Evolutionary conservation across 208 protist species (phyloP), one percentile per base, ranked within the genome.

Genomic region (Histomonas meleagridis): DNA sequence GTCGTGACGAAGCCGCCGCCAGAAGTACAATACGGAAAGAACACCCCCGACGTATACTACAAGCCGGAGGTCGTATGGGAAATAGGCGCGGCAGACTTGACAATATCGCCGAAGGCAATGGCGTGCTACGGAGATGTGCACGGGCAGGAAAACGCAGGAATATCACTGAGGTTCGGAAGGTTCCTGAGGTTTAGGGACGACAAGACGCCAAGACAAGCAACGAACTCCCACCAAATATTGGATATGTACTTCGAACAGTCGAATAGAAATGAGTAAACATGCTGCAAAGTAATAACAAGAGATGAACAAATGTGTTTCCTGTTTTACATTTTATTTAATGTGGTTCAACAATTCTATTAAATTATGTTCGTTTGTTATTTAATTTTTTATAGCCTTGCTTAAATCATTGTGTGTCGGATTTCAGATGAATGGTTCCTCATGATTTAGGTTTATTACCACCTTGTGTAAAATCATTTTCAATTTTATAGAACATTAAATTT

Each of bases 141-240:
- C 90, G 92, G 95, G 7, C 92, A 96, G 69, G 93, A 92, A 1
- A 90, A 62, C 35, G 96, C 96, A 90, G 99, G 99, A 76, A 97
- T 99, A 48, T 97, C 97, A 51, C 95, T 99, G 26, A 96, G 99
- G 57, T 99, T 99, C 94, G 98, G 98, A 18, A 96, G 98, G 10
- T 99, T 99, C 93, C 91, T 99, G 4, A 95, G 97, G n/a, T 95
- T 97, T 18, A 96, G 98, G 40, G 96, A 98, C n/a, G 98, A 99
- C 94, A 99, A 99, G 93, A 93, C 90, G 32, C 95, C 96, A 0
- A 93, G 95, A 14, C 95, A 99, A 51, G 96, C 97, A 0, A 99
- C 98, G 0, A 95, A 93, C 1, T 92, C 97, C 35, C 53, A 95
- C 62, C 97, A 99, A 94, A 91, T 94, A 28, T 79, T 92, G 60